phyloP scores from a whole-genome alignment of 2,329 filamentous ascomycete genomes.

The Parascedosporium putredinis region DNA sequence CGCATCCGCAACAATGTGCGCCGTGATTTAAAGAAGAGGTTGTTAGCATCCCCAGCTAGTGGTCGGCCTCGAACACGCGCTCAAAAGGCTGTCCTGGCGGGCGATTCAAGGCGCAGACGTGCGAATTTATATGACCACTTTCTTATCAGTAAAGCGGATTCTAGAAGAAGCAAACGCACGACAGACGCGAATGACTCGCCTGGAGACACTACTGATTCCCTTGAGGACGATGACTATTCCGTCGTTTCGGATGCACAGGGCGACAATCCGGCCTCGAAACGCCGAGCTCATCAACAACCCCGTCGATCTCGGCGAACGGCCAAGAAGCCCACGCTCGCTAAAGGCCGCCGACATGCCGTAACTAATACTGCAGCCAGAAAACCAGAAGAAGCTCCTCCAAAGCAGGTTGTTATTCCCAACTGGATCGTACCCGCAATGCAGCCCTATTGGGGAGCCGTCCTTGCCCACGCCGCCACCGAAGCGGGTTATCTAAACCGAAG shows the following conservation, averaged over 20 bases:
- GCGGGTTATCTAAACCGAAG: slow-evolving; percentile 34
- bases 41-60: not conserved
- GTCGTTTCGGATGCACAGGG: not conserved
- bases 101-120: not conserved
- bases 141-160: not conserved
- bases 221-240: not conserved
- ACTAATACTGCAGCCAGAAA: no score
- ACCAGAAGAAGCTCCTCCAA: not conserved
- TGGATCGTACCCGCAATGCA: slow-evolving; percentile 28
- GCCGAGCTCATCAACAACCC: not conserved
- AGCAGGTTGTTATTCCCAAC: slow-evolving; percentile 29
- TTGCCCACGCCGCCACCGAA: slow-evolving; percentile 52
- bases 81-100: slow-evolving; percentile 4
- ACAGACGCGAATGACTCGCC: not conserved
- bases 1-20: slow-evolving; percentile 4
- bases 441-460: slow-evolving; percentile 54
- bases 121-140: slow-evolving; percentile 2
- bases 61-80: slow-evolving; percentile 6
- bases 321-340: not conserved
- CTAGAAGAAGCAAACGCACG: not conserved
- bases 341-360: not conserved
- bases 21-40: not conserved
- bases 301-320: not conserved
- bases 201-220: not conserved
- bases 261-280: not conserved